phyloP scores from a whole-genome alignment of 108 stramenopile genomes.

The Cyclotella choctawhatcheeana region DNA sequence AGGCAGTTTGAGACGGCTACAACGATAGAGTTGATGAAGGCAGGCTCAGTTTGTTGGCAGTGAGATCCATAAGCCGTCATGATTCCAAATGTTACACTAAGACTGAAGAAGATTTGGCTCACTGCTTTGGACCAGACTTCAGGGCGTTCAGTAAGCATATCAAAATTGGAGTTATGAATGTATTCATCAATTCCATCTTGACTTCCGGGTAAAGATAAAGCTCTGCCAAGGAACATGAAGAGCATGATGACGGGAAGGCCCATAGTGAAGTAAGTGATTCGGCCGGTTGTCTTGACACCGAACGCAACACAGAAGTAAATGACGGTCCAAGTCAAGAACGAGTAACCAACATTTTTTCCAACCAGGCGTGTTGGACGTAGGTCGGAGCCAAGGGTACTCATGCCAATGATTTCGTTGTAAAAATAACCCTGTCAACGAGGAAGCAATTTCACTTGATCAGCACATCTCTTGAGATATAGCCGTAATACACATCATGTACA shows the following conservation, averaged over 20 bases:
- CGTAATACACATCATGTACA: too few relatives aligned
- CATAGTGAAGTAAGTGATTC: slow-evolving; percentile 65
- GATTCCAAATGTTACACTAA: slow-evolving; percentile 50
- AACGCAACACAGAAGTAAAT: slow-evolving; percentile 60
- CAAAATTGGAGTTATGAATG: slow-evolving; percentile 64
- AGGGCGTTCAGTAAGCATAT: neutral
- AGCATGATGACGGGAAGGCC: slow-evolving; percentile 62
- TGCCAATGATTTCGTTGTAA: slow-evolving; percentile 56
- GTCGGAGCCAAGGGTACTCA: slow-evolving; percentile 49
- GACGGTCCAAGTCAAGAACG: slow-evolving; percentile 46
- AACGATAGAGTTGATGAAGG: slow-evolving; percentile 45
- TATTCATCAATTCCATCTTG: slow-evolving; percentile 58
- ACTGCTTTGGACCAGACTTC: slow-evolving; percentile 63
- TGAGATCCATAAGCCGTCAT: slow-evolving; percentile 57
- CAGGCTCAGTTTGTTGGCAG: slow-evolving; percentile 56
- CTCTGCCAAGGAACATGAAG: slow-evolving; percentile 60
- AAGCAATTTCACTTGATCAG: too few relatives aligned
- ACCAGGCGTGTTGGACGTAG: slow-evolving; percentile 58
- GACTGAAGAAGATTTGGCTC: slow-evolving; percentile 63
- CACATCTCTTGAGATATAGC: too few relatives aligned
- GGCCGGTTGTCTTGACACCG: slow-evolving; percentile 62
- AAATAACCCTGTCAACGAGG: too few relatives aligned
- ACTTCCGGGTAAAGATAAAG: slow-evolving; percentile 51
- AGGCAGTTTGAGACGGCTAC: slow-evolving; percentile 55
- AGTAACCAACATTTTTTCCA: slow-evolving; percentile 55